Base-by-base conservation (phyloP, 139 green algal genomes). In the Pedinophyceae sp. region DNA sequence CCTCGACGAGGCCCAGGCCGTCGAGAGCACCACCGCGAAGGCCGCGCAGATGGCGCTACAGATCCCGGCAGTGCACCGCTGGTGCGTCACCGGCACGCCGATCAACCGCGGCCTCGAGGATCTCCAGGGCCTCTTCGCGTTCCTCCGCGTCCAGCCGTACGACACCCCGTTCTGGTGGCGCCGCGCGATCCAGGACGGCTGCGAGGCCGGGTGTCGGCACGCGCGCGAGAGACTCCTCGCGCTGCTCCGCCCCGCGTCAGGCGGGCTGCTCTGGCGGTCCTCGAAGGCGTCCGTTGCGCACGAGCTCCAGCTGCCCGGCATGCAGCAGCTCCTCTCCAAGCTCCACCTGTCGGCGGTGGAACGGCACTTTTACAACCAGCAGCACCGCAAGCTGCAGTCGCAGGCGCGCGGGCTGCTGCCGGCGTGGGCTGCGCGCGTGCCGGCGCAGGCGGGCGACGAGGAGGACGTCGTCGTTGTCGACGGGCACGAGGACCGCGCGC, bases 1-100 rank as follows among this genome's bases (percentile, higher is more conserved):
- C 41, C 64, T 95, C 49, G 88, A 97, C 55, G 88, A 94, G 62
- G 86, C 86, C 0, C 85, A 97, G 64, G 80, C 90, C 74, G 84
- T 97, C 53, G 79, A 88, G 62, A 71, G 64, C 59, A 53, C 45
- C 47, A 82, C 79, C 0, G 65, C 74, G 27, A 76, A 81, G 48
- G 86, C 83, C 0, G 68, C 84, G 4, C 61, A 79, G 50, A 89
- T 95, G 82, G 84, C 84, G 6, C 52, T 65, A 19, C 66, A 72
- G 53, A 59, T 88, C 48, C 15, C 50, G 0, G 56, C 66, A 1
- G 49, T 52, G n/a, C 60, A 80, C 56, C 47, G 68, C 5, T 83
- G 74, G 67, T 69, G 68, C 30, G 70, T 94, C 2, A 87, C 73
- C 0, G 86, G 88, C 52, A 96, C 88, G 1, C 88, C 88, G 23